A percentile compares a stretch with the other conserved stretches of the same genome.
These are phyloP conservation scores for Chondrostereum purpureum DNA, from an alignment of 1,284 basidiomycete genomes.

Conservation along the genomic window DNA sequence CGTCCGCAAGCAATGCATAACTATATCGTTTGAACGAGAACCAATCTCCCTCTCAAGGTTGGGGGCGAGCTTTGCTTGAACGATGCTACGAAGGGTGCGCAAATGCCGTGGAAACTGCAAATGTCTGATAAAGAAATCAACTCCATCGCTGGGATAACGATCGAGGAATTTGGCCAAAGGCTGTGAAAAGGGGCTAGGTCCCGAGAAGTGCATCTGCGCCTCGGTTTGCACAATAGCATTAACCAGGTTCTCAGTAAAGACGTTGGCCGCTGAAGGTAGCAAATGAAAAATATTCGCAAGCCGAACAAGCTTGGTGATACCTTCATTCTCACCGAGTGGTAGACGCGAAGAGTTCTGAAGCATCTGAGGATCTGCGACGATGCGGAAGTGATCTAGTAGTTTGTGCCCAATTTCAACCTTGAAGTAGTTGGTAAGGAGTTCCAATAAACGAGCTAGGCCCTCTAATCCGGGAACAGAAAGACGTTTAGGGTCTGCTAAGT, in stretches of 20 bases:
- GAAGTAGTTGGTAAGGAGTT: slow-evolving; percentile 98
- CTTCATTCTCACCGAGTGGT: slow-evolving; percentile 83
- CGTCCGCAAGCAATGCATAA: slow-evolving; percentile 52
- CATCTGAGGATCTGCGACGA: slow-evolving; percentile 82
- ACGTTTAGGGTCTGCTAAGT: slow-evolving; percentile 93
- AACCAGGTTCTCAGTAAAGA: slow-evolving; percentile 86
- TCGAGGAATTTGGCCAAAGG: slow-evolving; percentile 90
- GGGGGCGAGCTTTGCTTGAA: slow-evolving; percentile 73
- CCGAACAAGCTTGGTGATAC: slow-evolving; percentile 88
- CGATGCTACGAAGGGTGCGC: slow-evolving; percentile 74
- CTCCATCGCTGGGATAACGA: slow-evolving; percentile 82
- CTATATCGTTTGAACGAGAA: slow-evolving; percentile 56
- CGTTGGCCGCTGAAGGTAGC: slow-evolving; percentile 86
- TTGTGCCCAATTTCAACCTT: slow-evolving; percentile 99
- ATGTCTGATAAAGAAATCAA: slow-evolving; percentile 80
- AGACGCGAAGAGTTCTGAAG: slow-evolving; percentile 74
- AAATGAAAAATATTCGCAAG: slow-evolving; percentile 97
- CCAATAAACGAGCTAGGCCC: slow-evolving; percentile 91
- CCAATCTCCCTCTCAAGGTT: slow-evolving; percentile 72
- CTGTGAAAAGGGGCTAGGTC: slow-evolving; percentile 89
- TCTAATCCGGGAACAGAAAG: slow-evolving; percentile 93
- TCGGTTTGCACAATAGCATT: slow-evolving; percentile 93
- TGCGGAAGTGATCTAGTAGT: slow-evolving; percentile 91
- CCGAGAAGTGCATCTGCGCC: slow-evolving; percentile 84
- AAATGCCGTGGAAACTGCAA: slow-evolving; percentile 72